Conservation (phyloP, 2,329 filamentous ascomycete species). For the Orbilia blumenaviensis region DNA sequence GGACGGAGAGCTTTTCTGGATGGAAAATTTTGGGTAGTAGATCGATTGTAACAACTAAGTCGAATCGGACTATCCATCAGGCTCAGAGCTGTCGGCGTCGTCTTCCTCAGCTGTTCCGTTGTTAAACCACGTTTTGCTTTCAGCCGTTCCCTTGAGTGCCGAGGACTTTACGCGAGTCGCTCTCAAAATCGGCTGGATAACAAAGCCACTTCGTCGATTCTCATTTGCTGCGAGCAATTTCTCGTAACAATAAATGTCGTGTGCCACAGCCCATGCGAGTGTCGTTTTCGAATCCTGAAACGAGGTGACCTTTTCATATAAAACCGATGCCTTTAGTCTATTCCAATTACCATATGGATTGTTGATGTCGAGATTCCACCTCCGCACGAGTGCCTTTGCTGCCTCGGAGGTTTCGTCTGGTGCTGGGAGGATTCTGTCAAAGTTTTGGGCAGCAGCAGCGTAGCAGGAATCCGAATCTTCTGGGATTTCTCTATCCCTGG, state of each 20-base stretch:
- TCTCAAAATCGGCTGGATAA: neutral
- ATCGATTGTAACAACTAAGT: too few species aligned
- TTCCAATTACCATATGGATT: constrained; percentile 1
- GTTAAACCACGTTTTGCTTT: neutral
- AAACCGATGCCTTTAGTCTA: neutral
- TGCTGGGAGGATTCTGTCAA: constrained; percentile 1
- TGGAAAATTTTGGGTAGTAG: too few species aligned
- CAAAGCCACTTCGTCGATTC: neutral
- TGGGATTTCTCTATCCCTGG: neutral
- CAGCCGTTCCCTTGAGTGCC: neutral
- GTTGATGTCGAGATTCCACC: neutral
- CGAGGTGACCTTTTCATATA: neutral
- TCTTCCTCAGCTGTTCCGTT: neutral
- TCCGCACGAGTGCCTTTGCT: neutral
- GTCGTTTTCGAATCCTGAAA: neutral
- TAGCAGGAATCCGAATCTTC: neutral
- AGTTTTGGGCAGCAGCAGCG: too few species aligned
- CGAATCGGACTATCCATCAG: too few species aligned
- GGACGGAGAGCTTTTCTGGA: too few species aligned
- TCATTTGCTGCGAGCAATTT: neutral
- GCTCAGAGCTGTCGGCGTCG: neutral
- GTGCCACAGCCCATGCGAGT: constrained; percentile 2
- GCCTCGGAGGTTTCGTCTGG: neutral
- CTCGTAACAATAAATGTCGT: neutral
- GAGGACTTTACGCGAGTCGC: neutral